These are phyloP conservation scores for Venturia carpophila DNA, from an alignment of 2,329 filamentous ascomycete genomes.

Conservation along the genomic window DNA sequence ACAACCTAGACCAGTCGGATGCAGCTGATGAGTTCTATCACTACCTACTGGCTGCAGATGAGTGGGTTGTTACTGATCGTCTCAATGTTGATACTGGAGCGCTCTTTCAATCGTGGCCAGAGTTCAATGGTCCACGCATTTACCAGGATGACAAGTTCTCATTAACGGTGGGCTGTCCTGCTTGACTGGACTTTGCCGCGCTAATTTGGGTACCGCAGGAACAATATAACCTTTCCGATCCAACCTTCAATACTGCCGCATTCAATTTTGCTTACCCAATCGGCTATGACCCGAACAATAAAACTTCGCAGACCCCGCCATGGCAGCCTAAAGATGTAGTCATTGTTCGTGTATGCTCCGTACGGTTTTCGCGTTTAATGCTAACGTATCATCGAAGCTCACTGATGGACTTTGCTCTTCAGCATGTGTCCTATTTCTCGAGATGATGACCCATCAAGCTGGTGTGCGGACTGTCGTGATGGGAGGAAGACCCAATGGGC, in stretches of 20 bases:
- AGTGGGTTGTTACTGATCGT: constrained; percentile 26
- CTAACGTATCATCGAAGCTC: constrained; percentile 24
- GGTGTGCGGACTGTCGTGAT: constrained; percentile 49
- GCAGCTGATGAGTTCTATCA: constrained; percentile 9
- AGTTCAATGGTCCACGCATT: constrained; percentile 25
- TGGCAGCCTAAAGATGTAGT: constrained; percentile 8
- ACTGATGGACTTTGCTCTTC: constrained; percentile 52
- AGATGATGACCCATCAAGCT: constrained; percentile 44
- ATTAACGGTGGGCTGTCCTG: not conserved
- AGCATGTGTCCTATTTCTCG: constrained; percentile 49
- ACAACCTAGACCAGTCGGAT: not conserved
- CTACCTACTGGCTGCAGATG: constrained; percentile 17
- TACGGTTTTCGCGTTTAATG: not conserved
- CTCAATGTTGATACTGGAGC: constrained; percentile 24
- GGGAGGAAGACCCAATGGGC: constrained; percentile 47
- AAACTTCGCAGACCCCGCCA: not conserved
- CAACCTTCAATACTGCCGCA: constrained; percentile 19
- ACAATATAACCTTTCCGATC: constrained; percentile 13
- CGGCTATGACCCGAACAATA: constrained; percentile 17
- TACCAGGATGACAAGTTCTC: constrained; percentile 22
- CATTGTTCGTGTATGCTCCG: not conserved
- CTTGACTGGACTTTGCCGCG: not conserved
- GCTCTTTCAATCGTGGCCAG: constrained; percentile 26
- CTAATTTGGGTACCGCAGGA: not conserved
- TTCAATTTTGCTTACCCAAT: constrained; percentile 26